phyloP scores from a whole-genome alignment of 176 grass and related monocot genomes.

The Juncus effusus region DNA sequence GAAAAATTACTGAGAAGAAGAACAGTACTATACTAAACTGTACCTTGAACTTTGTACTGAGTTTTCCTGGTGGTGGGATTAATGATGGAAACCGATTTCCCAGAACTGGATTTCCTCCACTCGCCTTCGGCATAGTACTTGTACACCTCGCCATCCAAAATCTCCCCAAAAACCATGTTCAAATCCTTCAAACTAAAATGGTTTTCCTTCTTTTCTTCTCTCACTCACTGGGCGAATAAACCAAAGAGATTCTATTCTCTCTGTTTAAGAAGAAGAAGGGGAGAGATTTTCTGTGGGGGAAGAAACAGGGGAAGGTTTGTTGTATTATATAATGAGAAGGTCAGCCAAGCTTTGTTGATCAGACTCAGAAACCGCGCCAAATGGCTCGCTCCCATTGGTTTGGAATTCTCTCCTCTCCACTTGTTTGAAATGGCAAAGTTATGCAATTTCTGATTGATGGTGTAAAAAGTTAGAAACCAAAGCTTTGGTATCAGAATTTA shows the following conservation, averaged over 20 bases:
- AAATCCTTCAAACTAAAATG: not conserved
- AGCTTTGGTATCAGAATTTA: no score
- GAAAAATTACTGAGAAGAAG: not conserved
- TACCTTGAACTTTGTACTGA: conserved; percentile 92
- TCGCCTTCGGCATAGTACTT: conserved; percentile 90
- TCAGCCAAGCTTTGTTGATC: conserved; percentile 25
- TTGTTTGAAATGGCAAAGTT: not conserved
- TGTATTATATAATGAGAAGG: conserved; percentile 12
- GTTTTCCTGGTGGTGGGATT: conserved; percentile 83
- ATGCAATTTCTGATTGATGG: not conserved
- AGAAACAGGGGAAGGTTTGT: not conserved
- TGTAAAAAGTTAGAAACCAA: no score
- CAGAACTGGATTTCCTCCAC: conserved; percentile 71
- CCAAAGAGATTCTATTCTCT: not conserved
- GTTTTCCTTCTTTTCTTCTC: not conserved
- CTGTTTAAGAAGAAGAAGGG: not conserved
- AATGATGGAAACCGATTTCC: conserved; percentile 86
- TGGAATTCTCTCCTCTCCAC: not conserved
- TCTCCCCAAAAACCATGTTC: conserved; percentile 65
- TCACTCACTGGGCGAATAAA: not conserved
- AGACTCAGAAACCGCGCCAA: not conserved
- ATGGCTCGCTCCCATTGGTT: conserved; percentile 6
- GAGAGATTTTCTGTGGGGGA: not conserved
- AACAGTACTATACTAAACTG: not conserved
- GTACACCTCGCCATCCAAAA: conserved; percentile 70